Evolutionary conservation across 1,139 yeast species (phyloP).

Genomic region (Geotrichum histeridarum): DNA sequence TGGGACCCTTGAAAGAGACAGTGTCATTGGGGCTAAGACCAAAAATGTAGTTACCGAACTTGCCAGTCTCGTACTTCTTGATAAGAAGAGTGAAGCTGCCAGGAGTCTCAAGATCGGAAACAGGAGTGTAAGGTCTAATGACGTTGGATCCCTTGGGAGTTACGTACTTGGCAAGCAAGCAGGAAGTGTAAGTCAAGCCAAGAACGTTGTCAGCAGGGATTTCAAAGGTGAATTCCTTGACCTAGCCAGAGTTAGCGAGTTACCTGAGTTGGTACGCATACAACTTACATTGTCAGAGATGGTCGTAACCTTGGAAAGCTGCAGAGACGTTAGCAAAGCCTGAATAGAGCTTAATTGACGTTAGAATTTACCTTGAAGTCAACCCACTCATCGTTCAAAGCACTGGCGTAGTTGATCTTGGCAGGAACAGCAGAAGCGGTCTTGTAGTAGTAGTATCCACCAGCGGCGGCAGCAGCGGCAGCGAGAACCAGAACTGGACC

Average conservation of each 20-base stretch:
- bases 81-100: slow-evolving; percentile 78
- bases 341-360: too few relatives aligned
- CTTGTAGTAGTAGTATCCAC: slow-evolving; percentile 10
- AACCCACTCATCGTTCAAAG: slow-evolving; percentile 13
- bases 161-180: slow-evolving; percentile 65
- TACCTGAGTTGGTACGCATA: neutral
- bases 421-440: slow-evolving; percentile 3
- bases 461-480: slow-evolving; percentile 8
- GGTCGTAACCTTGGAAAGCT: slow-evolving; percentile 53
- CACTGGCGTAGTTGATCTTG: slow-evolving; percentile 1
- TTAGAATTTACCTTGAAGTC: slow-evolving; percentile 12
- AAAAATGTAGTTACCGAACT: slow-evolving; percentile 73
- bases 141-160: slow-evolving; percentile 84
- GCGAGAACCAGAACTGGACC: neutral
- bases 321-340: neutral
- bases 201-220: slow-evolving; percentile 66
- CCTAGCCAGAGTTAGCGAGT: slow-evolving; percentile 38
- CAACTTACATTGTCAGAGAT: slow-evolving; percentile 42
- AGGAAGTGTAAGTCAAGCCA: slow-evolving; percentile 80
- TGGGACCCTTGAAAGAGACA: slow-evolving; percentile 90
- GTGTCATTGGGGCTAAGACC: slow-evolving; percentile 73
- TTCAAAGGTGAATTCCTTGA: slow-evolving; percentile 66
- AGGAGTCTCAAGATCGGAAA: slow-evolving; percentile 59
- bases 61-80: slow-evolving; percentile 79
- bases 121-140: slow-evolving; percentile 95